Conservation (phyloP, 176 grass and related monocot genomes). For the bread wheat (Triticum aestivum) region DNA sequence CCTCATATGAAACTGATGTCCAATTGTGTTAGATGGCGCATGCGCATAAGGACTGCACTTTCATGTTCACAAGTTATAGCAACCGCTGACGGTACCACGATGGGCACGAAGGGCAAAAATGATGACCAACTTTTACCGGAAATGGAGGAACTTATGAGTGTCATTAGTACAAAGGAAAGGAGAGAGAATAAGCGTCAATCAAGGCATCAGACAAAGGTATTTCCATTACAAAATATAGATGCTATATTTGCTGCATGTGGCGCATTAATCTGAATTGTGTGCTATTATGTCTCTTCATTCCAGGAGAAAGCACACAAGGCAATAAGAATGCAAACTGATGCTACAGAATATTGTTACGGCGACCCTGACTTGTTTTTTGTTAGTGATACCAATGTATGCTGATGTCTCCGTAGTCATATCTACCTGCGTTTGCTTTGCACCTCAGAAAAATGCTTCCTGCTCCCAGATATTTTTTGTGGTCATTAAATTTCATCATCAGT, state of each 20-base stretch:
- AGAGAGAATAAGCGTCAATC: slow-evolving; percentile 60
- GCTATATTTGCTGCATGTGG: neutral
- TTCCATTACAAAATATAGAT: slow-evolving; percentile 2
- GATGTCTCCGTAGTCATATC: neutral
- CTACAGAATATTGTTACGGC: slow-evolving; percentile 65
- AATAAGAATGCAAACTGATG: slow-evolving; percentile 72
- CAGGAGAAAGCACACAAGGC: slow-evolving; percentile 81
- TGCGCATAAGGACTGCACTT: slow-evolving; percentile 54
- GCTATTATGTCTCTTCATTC: slow-evolving; percentile 20
- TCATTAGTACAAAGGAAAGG: slow-evolving; percentile 54
- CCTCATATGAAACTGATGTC: slow-evolving; percentile 13
- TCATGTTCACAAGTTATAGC: slow-evolving; percentile 35
- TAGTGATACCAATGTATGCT: slow-evolving; percentile 68
- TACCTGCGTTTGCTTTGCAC: neutral
- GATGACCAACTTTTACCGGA: slow-evolving; percentile 68
- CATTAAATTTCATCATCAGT: neutral
- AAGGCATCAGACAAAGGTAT: slow-evolving; percentile 66
- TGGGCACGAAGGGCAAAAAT: slow-evolving; percentile 37
- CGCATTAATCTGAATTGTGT: slow-evolving; percentile 21
- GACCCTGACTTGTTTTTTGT: slow-evolving; percentile 77
- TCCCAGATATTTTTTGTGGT: neutral
- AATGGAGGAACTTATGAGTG: slow-evolving; percentile 81
- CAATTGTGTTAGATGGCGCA: slow-evolving; percentile 67
- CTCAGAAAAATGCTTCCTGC: neutral
- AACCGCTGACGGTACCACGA: slow-evolving; percentile 25